Evolutionary conservation across 2,329 filamentous ascomycete genomes (phyloP).

Genomic region (Fusarium brevicatenulatum): DNA sequence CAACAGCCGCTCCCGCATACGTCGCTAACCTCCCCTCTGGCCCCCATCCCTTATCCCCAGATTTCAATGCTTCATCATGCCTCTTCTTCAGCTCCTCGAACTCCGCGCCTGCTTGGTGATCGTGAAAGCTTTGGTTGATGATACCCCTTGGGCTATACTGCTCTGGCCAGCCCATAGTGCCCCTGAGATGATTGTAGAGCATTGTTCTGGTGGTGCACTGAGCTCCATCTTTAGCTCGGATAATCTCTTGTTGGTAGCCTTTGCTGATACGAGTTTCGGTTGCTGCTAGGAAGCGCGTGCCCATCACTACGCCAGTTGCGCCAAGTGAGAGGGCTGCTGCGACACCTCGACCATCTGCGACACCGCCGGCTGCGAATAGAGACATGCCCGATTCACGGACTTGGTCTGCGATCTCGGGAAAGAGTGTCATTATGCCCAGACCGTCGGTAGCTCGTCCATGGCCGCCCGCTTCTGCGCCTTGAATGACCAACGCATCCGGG

Average conservation of each 20-base stretch:
- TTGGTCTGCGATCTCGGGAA: slow-evolving; percentile 61
- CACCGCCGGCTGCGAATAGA: slow-evolving; percentile 63
- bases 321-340: slow-evolving; percentile 62
- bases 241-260: slow-evolving; percentile 56
- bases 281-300: slow-evolving; percentile 70
- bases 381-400: slow-evolving; percentile 51
- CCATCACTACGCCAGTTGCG: slow-evolving; percentile 66
- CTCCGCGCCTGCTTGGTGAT: slow-evolving; percentile 48
- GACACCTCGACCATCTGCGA: slow-evolving; percentile 61
- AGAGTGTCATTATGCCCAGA: slow-evolving; percentile 56
- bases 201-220: slow-evolving; percentile 53
- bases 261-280: slow-evolving; percentile 52
- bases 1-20: slow-evolving; percentile 59
- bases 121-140: slow-evolving; percentile 52
- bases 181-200: slow-evolving; percentile 57
- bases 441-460: slow-evolving; percentile 60
- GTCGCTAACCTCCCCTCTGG: slow-evolving; percentile 60
- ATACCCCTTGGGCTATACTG: slow-evolving; percentile 54
- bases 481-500: slow-evolving; percentile 63
- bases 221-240: slow-evolving; percentile 54
- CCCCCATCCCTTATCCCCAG: slow-evolving; percentile 59
- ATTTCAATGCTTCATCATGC: slow-evolving; percentile 49
- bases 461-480: slow-evolving; percentile 65
- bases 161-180: slow-evolving; percentile 53
- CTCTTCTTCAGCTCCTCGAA: slow-evolving; percentile 58